Percentiles rank a stretch among this genome's conserved stretches.
These are phyloP conservation scores for Colletotrichum theobromicola DNA, from an alignment of 2,329 filamentous ascomycete genomes.

Conservation along the genomic window DNA sequence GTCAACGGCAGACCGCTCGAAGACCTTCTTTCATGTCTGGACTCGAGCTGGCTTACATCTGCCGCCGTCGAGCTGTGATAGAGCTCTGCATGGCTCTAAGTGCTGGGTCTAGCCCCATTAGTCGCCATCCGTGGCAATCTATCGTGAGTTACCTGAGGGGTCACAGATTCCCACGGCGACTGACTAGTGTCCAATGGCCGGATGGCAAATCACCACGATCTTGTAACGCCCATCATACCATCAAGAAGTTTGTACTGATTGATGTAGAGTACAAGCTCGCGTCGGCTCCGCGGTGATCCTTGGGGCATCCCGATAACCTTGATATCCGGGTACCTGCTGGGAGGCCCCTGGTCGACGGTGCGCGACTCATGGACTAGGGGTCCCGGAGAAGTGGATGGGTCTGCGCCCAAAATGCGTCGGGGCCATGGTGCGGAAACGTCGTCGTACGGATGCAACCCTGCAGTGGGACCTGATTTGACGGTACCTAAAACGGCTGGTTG, in stretches of 20 bases:
- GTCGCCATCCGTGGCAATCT: background rate
- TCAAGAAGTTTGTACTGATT: background rate
- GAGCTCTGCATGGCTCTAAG: background rate
- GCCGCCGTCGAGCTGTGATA: background rate
- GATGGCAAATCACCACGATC: background rate
- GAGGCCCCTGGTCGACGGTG: background rate
- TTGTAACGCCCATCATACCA: background rate
- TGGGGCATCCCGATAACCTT: constrained; percentile 19
- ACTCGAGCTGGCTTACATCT: background rate
- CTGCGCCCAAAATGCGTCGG: background rate
- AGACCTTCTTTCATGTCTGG: background rate
- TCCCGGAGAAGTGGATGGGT: background rate
- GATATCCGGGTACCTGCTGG: constrained; percentile 3
- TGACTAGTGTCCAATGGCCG: constrained; percentile 11
- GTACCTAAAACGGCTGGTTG: constrained; percentile 7
- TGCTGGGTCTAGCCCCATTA: background rate
- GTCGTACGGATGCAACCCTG: constrained; percentile 11
- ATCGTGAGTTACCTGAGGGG: background rate
- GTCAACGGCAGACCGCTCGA: background rate
- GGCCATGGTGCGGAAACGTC: constrained; percentile 3
- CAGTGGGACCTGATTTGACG: constrained; percentile 7
- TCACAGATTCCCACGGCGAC: background rate
- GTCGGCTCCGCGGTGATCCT: background rate
- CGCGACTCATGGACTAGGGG: background rate
- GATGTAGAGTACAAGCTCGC: background rate